A percentile compares a stretch with the other conserved stretches of the same genome.
These are phyloP conservation scores for Cyclospora cayetanensis DNA, from an alignment of 169 alveolate species.

Conservation along the genomic window DNA sequence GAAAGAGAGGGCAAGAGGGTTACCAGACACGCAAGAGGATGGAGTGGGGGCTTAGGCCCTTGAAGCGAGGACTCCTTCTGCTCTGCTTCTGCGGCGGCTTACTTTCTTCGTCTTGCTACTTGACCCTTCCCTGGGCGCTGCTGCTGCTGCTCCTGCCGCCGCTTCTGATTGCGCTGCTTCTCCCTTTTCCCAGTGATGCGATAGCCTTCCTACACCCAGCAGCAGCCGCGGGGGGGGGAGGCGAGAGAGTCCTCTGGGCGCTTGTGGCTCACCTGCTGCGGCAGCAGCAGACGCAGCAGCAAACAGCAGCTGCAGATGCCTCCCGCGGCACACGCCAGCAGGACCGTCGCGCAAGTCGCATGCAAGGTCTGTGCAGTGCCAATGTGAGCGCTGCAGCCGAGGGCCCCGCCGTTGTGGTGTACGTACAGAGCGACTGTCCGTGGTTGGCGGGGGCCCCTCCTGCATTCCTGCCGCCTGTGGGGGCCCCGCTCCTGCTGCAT, in stretches of 20 bases:
- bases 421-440: constrained; percentile 29
- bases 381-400: not conserved
- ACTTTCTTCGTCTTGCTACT: not conserved
- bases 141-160: not conserved
- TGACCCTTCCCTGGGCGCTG: not conserved
- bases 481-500: not conserved
- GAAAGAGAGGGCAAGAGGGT: no score
- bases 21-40: no score
- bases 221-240: constrained; percentile 27
- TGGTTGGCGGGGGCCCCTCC: constrained; percentile 27
- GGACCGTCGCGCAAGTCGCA: not conserved
- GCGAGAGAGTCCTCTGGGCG: constrained; percentile 51
- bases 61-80: not conserved
- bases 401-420: constrained; percentile 22
- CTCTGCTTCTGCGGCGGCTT: not conserved
- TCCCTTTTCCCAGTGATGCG: not conserved
- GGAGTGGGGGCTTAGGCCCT: not conserved
- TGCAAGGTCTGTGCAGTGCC: not conserved
- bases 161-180: not conserved
- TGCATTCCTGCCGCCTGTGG: not conserved
- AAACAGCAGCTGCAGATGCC: not conserved
- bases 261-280: constrained; percentile 15
- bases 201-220: not conserved
- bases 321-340: not conserved
- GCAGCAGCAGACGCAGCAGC: constrained; percentile 1